Evolutionary conservation across 148 eudicot genomes (phyloP), one percentile per base, ranked within the genome.

Genomic region (Camellia japonica): DNA sequence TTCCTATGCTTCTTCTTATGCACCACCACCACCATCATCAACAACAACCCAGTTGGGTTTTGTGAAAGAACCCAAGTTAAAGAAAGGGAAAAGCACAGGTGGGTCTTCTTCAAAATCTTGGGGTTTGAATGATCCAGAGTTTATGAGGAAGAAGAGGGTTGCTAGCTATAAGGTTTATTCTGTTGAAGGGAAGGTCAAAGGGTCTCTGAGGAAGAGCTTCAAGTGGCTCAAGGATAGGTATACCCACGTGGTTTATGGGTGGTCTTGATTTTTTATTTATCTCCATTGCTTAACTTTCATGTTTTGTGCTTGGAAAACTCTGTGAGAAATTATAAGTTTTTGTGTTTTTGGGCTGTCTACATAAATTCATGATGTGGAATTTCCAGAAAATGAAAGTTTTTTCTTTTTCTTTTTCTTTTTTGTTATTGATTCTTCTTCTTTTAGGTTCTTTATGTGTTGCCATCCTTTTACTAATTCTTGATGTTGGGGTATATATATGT

Each of bases 131-230:
- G 98, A 93, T 81, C 91, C 98, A 0, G 98, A 93, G 83, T 84
- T 87, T 43, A 89, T 90, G 86, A 90, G 98, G 88, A 91, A 92
- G 88, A 93, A 81, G 64, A 93, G 98, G 85, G 93, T 93, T 80
- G 95, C 93, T 64, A 86, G 88, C 80, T 93, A 93, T 60, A 93
- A 91, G 85, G 91, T 82, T 44, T 86, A 89, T 52, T 80, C 93
- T 51, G 82, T 92, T 80, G 94, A 93, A 88, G 93, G 90, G 9
- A 92, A 93, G 84, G 90, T 93, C 76, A 93, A 93, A 80, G 94
- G 98, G 23, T 90, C 98, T 41, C 80, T 91, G 15, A 90, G 85
- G 79, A 92, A 82, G 84, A 92, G 98, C 47, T 84, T 93, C 73
- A 87, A 82, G 71, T 91, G 97, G 95, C 38, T 93, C 49, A 93